These are phyloP conservation scores for Cercospora nicotianae DNA, from an alignment of 2,329 filamentous ascomycete species.

Conservation along the genomic window DNA sequence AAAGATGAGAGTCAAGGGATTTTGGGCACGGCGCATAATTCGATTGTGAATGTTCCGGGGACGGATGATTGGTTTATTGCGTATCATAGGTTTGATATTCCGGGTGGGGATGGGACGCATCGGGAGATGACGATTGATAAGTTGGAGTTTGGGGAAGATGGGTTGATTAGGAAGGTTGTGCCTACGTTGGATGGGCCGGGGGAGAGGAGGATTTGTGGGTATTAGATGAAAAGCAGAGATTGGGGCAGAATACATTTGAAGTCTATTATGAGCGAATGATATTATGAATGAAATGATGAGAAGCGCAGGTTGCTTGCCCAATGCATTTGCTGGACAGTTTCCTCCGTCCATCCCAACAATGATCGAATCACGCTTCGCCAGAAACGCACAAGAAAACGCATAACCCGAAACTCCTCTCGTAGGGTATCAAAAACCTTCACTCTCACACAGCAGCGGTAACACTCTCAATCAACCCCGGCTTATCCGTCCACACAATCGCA, in stretches of 20 bases:
- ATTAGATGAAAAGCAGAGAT: not conserved
- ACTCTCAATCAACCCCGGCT: constrained; percentile 21
- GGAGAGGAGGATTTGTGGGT: constrained; percentile 1
- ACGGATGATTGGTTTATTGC: constrained; percentile 55
- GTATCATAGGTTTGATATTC: constrained; percentile 52
- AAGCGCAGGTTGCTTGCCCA: no score
- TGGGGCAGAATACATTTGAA: not conserved
- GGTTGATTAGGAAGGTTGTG: constrained; percentile 43
- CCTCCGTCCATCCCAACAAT: no score
- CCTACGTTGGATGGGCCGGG: constrained; percentile 40
- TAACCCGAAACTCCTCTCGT: not conserved
- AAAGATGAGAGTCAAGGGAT: constrained; percentile 47
- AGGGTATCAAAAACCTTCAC: not conserved
- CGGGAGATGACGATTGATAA: constrained; percentile 49
- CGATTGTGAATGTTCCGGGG: constrained; percentile 49
- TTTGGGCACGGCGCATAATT: constrained; percentile 50
- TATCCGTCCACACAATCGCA: constrained; percentile 24
- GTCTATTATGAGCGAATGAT: not conserved
- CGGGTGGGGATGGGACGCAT: constrained; percentile 47
- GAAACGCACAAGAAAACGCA: not conserved
- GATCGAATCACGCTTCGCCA: not conserved
- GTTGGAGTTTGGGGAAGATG: constrained; percentile 43
- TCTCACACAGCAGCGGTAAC: constrained; percentile 3
- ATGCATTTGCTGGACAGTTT: no score
- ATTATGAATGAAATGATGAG: not conserved